These are phyloP conservation scores for Ganoderma multipileum DNA, from an alignment of 1,284 basidiomycete genomes.

Conservation along the genomic window DNA sequence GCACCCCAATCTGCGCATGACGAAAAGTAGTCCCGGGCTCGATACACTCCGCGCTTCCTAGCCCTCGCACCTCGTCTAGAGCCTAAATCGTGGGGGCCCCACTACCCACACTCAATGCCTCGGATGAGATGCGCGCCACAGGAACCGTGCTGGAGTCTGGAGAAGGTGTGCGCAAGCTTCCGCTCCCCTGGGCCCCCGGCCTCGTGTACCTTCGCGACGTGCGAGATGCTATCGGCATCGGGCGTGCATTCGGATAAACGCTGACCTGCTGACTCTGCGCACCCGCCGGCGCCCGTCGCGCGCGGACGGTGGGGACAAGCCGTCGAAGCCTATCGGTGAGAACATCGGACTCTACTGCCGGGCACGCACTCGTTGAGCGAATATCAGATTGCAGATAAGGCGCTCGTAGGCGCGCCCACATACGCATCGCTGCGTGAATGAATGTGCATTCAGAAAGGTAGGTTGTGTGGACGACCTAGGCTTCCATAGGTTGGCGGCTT, in stretches of 20 bases:
- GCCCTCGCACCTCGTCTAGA: constrained; percentile 11
- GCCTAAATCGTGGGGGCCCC: constrained; percentile 16
- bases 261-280: constrained; percentile 21
- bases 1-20: constrained; percentile 25
- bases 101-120: background rate
- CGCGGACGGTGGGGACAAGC: constrained; percentile 6
- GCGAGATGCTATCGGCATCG: constrained; percentile 21
- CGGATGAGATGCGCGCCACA: constrained; percentile 15
- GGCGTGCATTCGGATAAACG: constrained; percentile 4
- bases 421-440: background rate
- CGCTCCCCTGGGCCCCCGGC: constrained; percentile 17
- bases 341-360: constrained; percentile 14
- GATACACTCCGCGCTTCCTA: constrained; percentile 16
- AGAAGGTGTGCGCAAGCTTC: constrained; percentile 20
- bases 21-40: constrained; percentile 14
- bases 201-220: constrained; percentile 6
- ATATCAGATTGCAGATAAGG: constrained; percentile 22
- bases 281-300: constrained; percentile 1
- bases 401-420: background rate
- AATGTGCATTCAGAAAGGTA: background rate
- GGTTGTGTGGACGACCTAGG: background rate
- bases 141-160: constrained; percentile 17
- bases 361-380: constrained; percentile 7
- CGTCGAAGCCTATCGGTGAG: constrained; percentile 31
- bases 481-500: background rate